Evolutionary conservation across 768 basidiomycete species (phyloP).

Genomic region (Coprinopsis cinerea): DNA sequence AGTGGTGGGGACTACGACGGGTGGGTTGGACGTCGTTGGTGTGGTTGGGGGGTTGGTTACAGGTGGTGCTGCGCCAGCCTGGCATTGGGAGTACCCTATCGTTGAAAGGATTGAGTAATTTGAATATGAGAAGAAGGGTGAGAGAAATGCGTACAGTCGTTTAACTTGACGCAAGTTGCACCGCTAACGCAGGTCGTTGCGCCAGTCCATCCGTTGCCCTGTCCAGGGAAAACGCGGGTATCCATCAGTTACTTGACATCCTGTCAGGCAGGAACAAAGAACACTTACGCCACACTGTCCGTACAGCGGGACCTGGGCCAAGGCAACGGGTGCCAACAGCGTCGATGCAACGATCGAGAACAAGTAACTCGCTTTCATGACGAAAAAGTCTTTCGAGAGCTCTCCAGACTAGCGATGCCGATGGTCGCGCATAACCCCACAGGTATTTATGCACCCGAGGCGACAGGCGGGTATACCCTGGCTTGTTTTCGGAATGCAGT

Average conservation of each 20-base stretch:
- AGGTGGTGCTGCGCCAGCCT: slow-evolving; percentile 17
- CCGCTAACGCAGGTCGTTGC: slow-evolving; percentile 10
- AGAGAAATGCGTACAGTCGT: slow-evolving; percentile 4
- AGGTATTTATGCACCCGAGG: background rate
- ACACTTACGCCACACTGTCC: slow-evolving; percentile 8
- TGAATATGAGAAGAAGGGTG: background rate
- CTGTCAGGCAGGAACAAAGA: too few species aligned
- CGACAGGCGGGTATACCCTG: slow-evolving; percentile 1
- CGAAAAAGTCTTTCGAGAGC: background rate
- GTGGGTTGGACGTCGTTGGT: background rate
- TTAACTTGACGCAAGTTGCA: slow-evolving; percentile 12
- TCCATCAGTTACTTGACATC: background rate
- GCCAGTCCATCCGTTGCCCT: slow-evolving; percentile 13
- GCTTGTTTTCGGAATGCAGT: background rate
- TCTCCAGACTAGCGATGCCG: background rate
- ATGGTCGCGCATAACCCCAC: background rate
- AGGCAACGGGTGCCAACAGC: background rate
- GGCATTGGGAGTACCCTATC: slow-evolving; percentile 25
- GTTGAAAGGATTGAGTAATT: too few species aligned
- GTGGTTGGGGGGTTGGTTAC: slow-evolving; percentile 2
- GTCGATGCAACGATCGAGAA: background rate
- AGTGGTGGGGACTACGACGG: slow-evolving; percentile 11
- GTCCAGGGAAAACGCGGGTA: too few species aligned
- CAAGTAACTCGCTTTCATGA: background rate
- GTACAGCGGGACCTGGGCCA: slow-evolving; percentile 2